Conservation (phyloP, 768 basidiomycete genomes). For the Macrocybe gigantea region DNA sequence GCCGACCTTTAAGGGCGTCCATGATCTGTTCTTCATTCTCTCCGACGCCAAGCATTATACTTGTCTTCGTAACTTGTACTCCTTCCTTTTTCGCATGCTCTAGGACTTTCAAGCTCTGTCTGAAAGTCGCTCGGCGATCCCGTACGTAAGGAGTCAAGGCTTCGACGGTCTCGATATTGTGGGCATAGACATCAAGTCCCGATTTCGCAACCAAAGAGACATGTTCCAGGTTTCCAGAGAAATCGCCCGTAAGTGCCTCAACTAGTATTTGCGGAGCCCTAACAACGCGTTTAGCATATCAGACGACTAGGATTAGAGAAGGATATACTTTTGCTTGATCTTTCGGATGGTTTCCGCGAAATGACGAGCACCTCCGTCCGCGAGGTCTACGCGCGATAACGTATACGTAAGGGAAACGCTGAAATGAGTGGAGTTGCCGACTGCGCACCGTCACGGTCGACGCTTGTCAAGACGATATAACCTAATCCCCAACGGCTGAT, state of each 20-base stretch:
- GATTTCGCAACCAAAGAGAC: conserved; percentile 85
- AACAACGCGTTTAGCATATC: not conserved
- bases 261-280: conserved; percentile 95
- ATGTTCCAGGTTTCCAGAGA: conserved; percentile 69
- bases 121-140: conserved; percentile 88
- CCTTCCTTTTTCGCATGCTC: conserved; percentile 80
- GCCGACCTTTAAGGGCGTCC: conserved; percentile 72
- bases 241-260: conserved; percentile 95
- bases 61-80: conserved; percentile 91
- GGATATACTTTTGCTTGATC: conserved; percentile 83
- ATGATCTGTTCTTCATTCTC: conserved; percentile 81
- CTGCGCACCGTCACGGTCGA: conserved; percentile 87
- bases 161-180: conserved; percentile 97
- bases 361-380: conserved; percentile 88
- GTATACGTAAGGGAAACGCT: conserved; percentile 1
- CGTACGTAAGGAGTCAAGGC: conserved; percentile 91
- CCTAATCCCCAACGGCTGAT: conserved; percentile 97
- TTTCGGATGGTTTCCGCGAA: conserved; percentile 94
- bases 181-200: conserved; percentile 95
- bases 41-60: conserved; percentile 97
- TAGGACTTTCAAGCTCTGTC: conserved; percentile 77
- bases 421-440: not conserved
- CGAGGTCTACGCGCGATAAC: conserved; percentile 54
- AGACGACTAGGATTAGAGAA: conserved; percentile 3
- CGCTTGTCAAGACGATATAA: conserved; percentile 95